These are phyloP conservation scores for Cutaneotrichosporon sp. DNA, from an alignment of 1,284 basidiomycete genomes.

Conservation along the genomic window DNA sequence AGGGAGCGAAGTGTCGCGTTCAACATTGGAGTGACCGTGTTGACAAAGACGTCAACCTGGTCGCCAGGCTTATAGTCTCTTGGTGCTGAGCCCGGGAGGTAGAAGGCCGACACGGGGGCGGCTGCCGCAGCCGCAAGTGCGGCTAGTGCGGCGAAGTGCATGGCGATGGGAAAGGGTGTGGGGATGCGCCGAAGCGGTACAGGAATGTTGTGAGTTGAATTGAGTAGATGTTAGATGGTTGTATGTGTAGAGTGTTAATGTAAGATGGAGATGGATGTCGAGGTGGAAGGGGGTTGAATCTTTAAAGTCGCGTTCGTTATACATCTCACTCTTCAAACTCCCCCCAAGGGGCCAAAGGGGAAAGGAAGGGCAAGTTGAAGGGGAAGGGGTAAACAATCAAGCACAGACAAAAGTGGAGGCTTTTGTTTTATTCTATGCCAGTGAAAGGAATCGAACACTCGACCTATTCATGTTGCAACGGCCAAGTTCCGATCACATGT, in stretches of 20 bases:
- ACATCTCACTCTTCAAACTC: too few relatives aligned
- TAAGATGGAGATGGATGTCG: not conserved
- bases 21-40: conserved; percentile 82
- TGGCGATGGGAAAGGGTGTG: conserved; percentile 14
- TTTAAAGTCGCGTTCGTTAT: not conserved
- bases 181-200: not conserved
- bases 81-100: conserved; percentile 73
- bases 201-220: not conserved
- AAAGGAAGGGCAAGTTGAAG: too few relatives aligned
- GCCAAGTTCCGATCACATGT: too few relatives aligned
- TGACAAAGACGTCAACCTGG: conserved; percentile 69
- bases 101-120: conserved; percentile 59
- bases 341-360: too few relatives aligned
- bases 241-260: not conserved
- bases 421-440: not conserved
- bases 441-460: not conserved
- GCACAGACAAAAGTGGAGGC: too few relatives aligned
- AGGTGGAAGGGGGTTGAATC: not conserved
- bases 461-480: not conserved
- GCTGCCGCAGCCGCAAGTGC: conserved; percentile 24
- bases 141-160: conserved; percentile 22
- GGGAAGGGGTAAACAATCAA: too few relatives aligned
- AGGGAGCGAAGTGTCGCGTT: conserved; percentile 68
- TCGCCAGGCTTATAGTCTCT: conserved; percentile 71
- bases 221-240: not conserved